A percentile compares a stretch with the other conserved stretches of the same genome.
Evolutionary conservation across 2,329 filamentous ascomycete species (phyloP).

Genomic region (Bertia moriformis): DNA sequence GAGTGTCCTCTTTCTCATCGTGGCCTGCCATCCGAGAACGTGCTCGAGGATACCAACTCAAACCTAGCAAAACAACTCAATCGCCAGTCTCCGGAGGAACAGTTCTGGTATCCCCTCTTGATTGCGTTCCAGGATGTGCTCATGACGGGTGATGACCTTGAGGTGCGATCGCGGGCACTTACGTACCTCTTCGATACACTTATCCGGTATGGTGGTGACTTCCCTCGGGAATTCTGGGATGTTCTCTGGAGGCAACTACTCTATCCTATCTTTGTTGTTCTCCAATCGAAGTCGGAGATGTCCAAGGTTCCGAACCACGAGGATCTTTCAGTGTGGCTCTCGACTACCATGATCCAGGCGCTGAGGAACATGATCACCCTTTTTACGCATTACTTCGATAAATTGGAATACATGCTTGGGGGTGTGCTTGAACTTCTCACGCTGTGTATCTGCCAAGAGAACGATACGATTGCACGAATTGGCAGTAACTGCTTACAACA

Average conservation of each 20-base stretch:
- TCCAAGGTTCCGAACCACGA: slow-evolving; percentile 89
- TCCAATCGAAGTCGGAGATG: slow-evolving; percentile 94
- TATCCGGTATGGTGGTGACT: slow-evolving; percentile 77
- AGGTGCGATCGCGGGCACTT: slow-evolving; percentile 72
- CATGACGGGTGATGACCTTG: slow-evolving; percentile 97
- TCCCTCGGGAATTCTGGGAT: slow-evolving; percentile 93
- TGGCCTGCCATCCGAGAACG: slow-evolving; percentile 12
- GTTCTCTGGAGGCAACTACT: slow-evolving; percentile 92
- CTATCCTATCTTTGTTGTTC: slow-evolving; percentile 95
- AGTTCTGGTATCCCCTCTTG: slow-evolving; percentile 95
- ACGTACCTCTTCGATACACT: slow-evolving; percentile 95
- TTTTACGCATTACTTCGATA: slow-evolving; percentile 96
- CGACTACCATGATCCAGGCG: slow-evolving; percentile 98
- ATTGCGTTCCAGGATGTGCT: slow-evolving; percentile 98
- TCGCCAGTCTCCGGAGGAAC: slow-evolving; percentile 83
- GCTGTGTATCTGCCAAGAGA: slow-evolving; percentile 96
- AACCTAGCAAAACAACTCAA: slow-evolving; percentile 37
- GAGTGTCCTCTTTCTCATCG: slow-evolving; percentile 79
- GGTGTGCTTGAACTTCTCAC: slow-evolving; percentile 89
- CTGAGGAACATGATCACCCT: slow-evolving; percentile 95
- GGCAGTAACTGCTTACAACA: slow-evolving; percentile 97
- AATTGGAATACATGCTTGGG: slow-evolving; percentile 93
- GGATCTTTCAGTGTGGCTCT: slow-evolving; percentile 94
- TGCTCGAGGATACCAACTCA: slow-evolving; percentile 3
- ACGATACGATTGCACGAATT: slow-evolving; percentile 94